Base-by-base conservation (phyloP, 1,284 basidiomycete species). In the Hypsizygus ulmarius region DNA sequence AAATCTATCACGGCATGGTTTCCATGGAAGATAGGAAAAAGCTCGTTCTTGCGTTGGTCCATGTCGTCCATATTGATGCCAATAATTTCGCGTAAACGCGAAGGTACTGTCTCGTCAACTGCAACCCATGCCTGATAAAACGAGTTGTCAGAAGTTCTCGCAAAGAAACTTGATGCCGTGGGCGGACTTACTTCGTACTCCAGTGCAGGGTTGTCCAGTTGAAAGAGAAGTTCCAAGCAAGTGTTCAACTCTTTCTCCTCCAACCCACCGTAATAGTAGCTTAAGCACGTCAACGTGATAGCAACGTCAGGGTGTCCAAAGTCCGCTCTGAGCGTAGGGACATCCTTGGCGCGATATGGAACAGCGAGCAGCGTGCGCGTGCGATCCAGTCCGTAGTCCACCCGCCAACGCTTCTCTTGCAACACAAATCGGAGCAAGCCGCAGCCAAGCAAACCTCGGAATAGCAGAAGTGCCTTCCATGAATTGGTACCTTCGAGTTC, bases 281-380 rank as follows among this genome's bases (percentile, higher is more conserved):
- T 70, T 11, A 81, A 61, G 44, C 70, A 79, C 0, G 79, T 80
- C 27, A 81, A 62, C 10, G 64, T 50, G 42, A 80, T 61, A 1
- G 70, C 65, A 16, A 80, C 63, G 25, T 81, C 78, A 0, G 78
- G 78, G 57, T 81, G 78, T 1, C 76, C 78, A 49, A 81, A 81
- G 37, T 81, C 78, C 15, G 79, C 75, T 29, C 70, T 64, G 29
- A 64, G 49, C 12, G 74, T 64, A 0, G 78, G 78, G 1, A 72
- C 64, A 47, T 81, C 79, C 56, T 80, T 80, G 0, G 78, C 78
- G 19, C 72, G 63, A 51, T 77, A 80, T 1, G 78, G 78, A 0
- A 80, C 78, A 0, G 79, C 77, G 3, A 81, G 63, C 50, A 72
- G 65, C 0, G 79, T 70, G 3, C 78, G 72, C 7, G 27, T 50